These are phyloP conservation scores for Taiozyma sp. DNA, from an alignment of 1,139 yeast genomes.

Conservation along the genomic window DNA sequence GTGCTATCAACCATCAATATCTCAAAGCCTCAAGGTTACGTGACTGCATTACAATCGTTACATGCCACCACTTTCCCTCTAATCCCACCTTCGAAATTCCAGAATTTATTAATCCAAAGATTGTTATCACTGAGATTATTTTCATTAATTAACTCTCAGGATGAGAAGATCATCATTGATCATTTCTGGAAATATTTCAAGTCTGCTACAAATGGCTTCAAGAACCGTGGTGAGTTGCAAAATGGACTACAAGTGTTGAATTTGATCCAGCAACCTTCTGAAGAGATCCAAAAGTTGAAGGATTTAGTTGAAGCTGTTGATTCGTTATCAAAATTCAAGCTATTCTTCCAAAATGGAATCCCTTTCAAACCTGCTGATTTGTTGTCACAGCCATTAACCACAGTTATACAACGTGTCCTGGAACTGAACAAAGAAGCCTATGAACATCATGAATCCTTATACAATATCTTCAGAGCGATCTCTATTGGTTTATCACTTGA, in stretches of 20 bases:
- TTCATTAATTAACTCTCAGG: conserved; percentile 25
- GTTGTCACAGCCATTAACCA: conserved; percentile 22
- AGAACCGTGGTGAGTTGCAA: conserved; percentile 40
- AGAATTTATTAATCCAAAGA: conserved; percentile 34
- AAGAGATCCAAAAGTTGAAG: conserved; percentile 30
- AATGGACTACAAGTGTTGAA: conserved; percentile 38
- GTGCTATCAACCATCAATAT: background rate
- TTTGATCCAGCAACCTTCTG: conserved; percentile 27
- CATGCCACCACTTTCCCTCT: conserved; percentile 21
- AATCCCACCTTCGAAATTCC: conserved; percentile 27
- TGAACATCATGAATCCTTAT: conserved; percentile 26
- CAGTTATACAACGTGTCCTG: conserved; percentile 35
- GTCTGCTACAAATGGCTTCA: conserved; percentile 46
- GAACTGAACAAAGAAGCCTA: conserved; percentile 56
- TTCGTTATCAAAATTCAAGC: conserved; percentile 30
- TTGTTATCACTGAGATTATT: conserved; percentile 37
- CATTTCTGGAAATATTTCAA: conserved; percentile 55
- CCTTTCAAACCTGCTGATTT: conserved; percentile 37
- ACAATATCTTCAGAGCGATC: conserved; percentile 38
- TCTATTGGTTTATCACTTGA: conserved; percentile 28
- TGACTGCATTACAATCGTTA: background rate
- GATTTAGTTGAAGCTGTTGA: conserved; percentile 35
- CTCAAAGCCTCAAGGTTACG: background rate
- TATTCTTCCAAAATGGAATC: conserved; percentile 31
- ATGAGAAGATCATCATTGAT: conserved; percentile 22